A percentile compares a stretch with the other conserved stretches of the same genome.
Evolutionary conservation across 495 filamentous ascomycete species (phyloP).

Genomic region (Clavariopsis aquatica): DNA sequence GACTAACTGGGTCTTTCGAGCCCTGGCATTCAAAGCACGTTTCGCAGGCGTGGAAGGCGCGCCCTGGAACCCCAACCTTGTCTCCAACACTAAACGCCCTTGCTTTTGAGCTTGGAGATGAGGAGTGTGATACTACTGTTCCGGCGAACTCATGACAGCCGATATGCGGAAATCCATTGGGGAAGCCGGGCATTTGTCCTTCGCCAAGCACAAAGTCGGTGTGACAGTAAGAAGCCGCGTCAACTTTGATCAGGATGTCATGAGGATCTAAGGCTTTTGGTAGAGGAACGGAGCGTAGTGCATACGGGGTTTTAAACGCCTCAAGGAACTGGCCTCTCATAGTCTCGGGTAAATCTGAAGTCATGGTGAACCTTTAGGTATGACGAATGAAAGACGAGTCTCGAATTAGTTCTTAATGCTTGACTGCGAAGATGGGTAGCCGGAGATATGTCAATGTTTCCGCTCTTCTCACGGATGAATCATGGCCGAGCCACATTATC

Average conservation of each 20-base stretch:
- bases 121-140: constrained; percentile 22
- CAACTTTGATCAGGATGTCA: constrained; percentile 46
- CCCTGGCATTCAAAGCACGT: constrained; percentile 46
- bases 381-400: background rate
- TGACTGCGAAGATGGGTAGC: background rate
- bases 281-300: constrained; percentile 35
- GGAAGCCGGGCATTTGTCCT: constrained; percentile 42
- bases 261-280: constrained; percentile 37
- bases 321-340: constrained; percentile 49
- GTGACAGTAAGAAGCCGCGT: constrained; percentile 49
- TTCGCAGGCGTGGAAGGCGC: constrained; percentile 46
- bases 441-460: background rate
- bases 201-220: constrained; percentile 45
- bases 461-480: background rate
- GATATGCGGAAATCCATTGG: constrained; percentile 26
- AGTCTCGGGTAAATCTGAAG: constrained; percentile 19
- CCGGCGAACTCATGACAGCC: constrained; percentile 35
- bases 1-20: constrained; percentile 16
- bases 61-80: constrained; percentile 46
- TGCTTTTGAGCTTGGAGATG: constrained; percentile 21
- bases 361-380: background rate
- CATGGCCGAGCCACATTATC: background rate
- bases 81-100: constrained; percentile 35
- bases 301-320: constrained; percentile 45
- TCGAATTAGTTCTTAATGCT: background rate